A percentile compares a stretch with the other conserved stretches of the same genome.
phyloP scores from a whole-genome alignment of 371 early-diverging fungal genomes.

The Catenaria anguillulae region DNA sequence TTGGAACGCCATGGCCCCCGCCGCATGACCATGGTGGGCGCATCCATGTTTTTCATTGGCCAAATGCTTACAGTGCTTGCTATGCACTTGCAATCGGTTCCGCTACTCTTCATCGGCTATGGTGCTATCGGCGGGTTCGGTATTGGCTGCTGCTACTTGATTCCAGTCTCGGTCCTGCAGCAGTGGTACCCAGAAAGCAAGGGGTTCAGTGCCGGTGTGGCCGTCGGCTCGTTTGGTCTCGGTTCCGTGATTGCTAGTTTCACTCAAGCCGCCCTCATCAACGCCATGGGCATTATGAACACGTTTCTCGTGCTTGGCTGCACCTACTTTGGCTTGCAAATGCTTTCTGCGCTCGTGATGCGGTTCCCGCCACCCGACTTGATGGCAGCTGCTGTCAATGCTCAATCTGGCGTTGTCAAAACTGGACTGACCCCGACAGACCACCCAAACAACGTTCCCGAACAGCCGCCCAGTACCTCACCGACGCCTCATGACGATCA shows the following conservation, averaged over 20 bases:
- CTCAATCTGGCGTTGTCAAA: background rate
- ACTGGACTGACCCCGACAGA: background rate
- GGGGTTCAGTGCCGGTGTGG: constrained; percentile 24
- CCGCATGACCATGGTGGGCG: constrained; percentile 16
- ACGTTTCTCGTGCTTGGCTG: constrained; percentile 31
- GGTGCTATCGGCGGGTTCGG: constrained; percentile 35
- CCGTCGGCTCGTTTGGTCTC: constrained; percentile 38
- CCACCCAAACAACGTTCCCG: background rate
- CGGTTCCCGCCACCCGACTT: constrained; percentile 44
- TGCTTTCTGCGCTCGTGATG: constrained; percentile 27
- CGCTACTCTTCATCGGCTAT: constrained; percentile 34
- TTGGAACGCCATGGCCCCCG: constrained; percentile 25
- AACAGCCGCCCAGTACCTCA: background rate
- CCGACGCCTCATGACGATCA: constrained; percentile 16
- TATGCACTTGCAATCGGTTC: constrained; percentile 22
- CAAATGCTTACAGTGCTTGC: constrained; percentile 25
- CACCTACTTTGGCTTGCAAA: constrained; percentile 27
- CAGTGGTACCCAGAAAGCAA: constrained; percentile 27
- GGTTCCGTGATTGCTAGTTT: constrained; percentile 36
- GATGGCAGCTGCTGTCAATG: constrained; percentile 10
- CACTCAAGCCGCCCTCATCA: constrained; percentile 23
- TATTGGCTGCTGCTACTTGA: constrained; percentile 32
- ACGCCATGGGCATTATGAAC: constrained; percentile 20
- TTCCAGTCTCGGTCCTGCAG: constrained; percentile 22
- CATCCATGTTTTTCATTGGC: constrained; percentile 18